Evolutionary conservation across 108 stramenopile genomes (phyloP).

Genomic region (Aurantiochytrium sp.): DNA sequence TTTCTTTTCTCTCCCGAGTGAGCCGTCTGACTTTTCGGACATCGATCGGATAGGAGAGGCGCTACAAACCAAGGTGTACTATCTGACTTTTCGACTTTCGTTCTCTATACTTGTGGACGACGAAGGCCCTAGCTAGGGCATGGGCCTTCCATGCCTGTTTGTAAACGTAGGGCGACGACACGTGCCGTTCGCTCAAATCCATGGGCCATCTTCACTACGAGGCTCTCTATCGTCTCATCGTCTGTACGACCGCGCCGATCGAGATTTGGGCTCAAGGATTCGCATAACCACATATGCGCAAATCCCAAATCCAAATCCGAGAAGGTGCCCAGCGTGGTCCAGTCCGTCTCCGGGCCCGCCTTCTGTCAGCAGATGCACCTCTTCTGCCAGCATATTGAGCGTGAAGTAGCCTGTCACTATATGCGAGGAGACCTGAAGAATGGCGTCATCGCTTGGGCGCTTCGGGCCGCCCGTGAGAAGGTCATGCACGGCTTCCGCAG

Average conservation of each 20-base stretch:
- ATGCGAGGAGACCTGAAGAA: neutral
- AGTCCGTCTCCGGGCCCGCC: neutral
- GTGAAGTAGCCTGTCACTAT: neutral
- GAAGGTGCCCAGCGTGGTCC: neutral
- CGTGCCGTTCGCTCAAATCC: no score
- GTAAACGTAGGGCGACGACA: no score
- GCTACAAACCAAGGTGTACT: neutral
- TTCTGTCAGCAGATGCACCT: neutral
- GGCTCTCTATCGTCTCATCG: no score
- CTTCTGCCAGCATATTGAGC: neutral
- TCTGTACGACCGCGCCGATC: no score
- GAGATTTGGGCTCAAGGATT: neutral
- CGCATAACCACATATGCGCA: neutral
- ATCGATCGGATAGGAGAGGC: neutral
- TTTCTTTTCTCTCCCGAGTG: neutral
- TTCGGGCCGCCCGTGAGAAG: neutral
- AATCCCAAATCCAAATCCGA: neutral
- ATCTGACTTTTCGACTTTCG: neutral
- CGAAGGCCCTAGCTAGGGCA: no score
- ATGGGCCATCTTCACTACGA: no score
- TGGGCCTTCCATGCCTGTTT: no score
- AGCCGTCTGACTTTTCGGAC: no score
- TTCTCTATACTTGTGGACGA: no score
- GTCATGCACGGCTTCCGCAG: neutral
- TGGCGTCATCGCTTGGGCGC: neutral